Evolutionary conservation across 2,329 filamentous ascomycete genomes (phyloP).

Genomic region (Calonectria naviculata): DNA sequence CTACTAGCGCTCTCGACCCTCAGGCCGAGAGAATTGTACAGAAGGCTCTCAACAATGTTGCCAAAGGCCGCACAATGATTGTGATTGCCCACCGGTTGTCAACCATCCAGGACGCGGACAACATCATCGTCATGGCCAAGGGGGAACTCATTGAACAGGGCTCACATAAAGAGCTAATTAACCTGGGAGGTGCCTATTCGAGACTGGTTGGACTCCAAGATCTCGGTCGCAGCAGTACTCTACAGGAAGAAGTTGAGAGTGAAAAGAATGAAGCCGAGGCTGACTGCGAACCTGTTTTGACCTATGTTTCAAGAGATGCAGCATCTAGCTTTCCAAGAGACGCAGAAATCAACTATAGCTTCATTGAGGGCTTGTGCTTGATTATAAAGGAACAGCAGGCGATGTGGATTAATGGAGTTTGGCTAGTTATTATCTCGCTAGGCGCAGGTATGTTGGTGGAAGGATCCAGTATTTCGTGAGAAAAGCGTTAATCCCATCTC

Average conservation of each 20-base stretch:
- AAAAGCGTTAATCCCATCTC: not conserved
- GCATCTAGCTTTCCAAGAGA: conserved; percentile 18
- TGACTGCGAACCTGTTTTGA: conserved; percentile 39
- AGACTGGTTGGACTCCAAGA: conserved; percentile 59
- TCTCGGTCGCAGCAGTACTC: conserved; percentile 39
- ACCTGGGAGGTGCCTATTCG: conserved; percentile 59
- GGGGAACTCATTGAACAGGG: conserved; percentile 71
- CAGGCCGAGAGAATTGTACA: conserved; percentile 64
- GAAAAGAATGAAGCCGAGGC: conserved; percentile 52
- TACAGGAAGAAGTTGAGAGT: conserved; percentile 25
- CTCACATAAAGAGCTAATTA: conserved; percentile 68
- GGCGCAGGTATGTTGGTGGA: conserved; percentile 40
- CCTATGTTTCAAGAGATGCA: conserved; percentile 36
- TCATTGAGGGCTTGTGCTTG: conserved; percentile 43
- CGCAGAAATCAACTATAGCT: conserved; percentile 32
- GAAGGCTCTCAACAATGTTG: conserved; percentile 63
- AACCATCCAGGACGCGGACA: conserved; percentile 70
- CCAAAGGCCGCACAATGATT: conserved; percentile 71
- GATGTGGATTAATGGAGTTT: conserved; percentile 36
- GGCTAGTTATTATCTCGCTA: conserved; percentile 37
- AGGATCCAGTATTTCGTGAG: not conserved
- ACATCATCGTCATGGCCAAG: conserved; percentile 72
- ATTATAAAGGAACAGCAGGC: conserved; percentile 45
- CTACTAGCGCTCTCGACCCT: conserved; percentile 68
- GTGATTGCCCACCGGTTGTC: conserved; percentile 72